Evolutionary conservation across 164 flowering plant genomes (phyloP).

Genomic region (Stephania japonica): DNA sequence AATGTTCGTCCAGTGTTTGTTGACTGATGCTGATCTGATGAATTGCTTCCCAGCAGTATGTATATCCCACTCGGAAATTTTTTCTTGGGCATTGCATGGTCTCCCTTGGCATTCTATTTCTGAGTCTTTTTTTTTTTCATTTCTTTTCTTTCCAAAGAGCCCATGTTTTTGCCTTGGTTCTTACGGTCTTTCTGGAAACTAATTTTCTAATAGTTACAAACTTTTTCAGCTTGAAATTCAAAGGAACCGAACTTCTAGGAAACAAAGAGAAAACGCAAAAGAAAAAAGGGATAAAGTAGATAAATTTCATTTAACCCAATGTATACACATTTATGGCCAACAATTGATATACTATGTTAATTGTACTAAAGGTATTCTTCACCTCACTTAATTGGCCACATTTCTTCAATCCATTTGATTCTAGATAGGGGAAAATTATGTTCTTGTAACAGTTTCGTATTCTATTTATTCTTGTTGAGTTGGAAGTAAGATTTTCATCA

Average conservation of each 20-base stretch:
- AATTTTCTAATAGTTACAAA: not conserved
- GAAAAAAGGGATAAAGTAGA: not conserved
- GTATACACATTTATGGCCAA: not conserved
- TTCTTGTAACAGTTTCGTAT: not conserved
- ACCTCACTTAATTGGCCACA: not conserved
- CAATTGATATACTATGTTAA: not conserved
- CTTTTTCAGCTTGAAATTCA: not conserved
- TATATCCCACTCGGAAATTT: slow-evolving; percentile 16
- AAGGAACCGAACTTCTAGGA: not conserved
- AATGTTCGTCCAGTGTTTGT: slow-evolving; percentile 11
- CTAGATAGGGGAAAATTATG: not conserved
- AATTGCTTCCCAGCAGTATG: slow-evolving; percentile 17
- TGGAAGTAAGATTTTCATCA: not conserved
- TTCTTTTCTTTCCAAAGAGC: too few relatives aligned
- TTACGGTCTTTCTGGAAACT: not conserved
- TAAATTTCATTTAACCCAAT: not conserved
- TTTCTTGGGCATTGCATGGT: not conserved
- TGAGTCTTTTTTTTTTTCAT: not conserved
- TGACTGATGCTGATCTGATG: slow-evolving; percentile 8
- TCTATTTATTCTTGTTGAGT: not conserved
- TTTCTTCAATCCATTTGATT: not conserved
- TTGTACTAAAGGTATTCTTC: not conserved
- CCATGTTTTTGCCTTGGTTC: not conserved
- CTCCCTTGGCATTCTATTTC: not conserved
- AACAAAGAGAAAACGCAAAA: not conserved